Base-by-base conservation (phyloP, 139 green algal species). In the Micromonas pusilla region DNA sequence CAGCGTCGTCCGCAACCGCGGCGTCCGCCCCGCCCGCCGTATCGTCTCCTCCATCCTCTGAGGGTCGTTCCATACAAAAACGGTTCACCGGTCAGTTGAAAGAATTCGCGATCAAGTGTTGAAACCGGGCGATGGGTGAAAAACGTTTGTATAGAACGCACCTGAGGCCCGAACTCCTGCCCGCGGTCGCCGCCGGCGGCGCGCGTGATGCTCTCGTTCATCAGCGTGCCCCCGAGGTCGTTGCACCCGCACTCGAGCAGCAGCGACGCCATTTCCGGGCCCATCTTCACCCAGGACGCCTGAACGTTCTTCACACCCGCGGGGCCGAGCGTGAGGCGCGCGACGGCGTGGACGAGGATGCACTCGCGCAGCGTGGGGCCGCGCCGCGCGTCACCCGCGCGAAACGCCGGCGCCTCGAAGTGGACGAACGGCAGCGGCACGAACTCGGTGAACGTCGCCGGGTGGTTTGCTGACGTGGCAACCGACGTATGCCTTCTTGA, bases 371-470 rank as follows among this genome's bases (percentile, higher is more conserved):
- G 84, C 0, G 90, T 96, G 36, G 92, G 92, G 1, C 92, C 92
- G 0, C 77, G 73, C 34, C 89, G 80, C 2, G 89, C 80, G 0
- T 62, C 57, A 86, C 88, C 89, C 79, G 74, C 79, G 16, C 90
- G 82, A 81, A 89, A 97, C 19, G 95, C 70, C 0, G 92, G 92
- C 13, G 91, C 85, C 82, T 96, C 85, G 90, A 96, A 95, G 89
- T 96, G 91, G 64, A 97, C 92, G 85, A 97, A 97, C 3, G 92
- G 92, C 52, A 97, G 89, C 37, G 92, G 92, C 63, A 97, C 92
- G 79, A 97, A 96, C 81, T 97, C 92, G 0, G 90, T 90, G 83
- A 97, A 89, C 65, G 86, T 84, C 23, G 84, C 83, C 20, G 84
- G 88, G 45, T 72, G n/a, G 63, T 64, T 64, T 20, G 53, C 53